Percentiles rank a stretch among this genome's conserved stretches.
Evolutionary conservation across 495 filamentous ascomycete genomes (phyloP).

Genomic region (Chaetomium fimeti): DNA sequence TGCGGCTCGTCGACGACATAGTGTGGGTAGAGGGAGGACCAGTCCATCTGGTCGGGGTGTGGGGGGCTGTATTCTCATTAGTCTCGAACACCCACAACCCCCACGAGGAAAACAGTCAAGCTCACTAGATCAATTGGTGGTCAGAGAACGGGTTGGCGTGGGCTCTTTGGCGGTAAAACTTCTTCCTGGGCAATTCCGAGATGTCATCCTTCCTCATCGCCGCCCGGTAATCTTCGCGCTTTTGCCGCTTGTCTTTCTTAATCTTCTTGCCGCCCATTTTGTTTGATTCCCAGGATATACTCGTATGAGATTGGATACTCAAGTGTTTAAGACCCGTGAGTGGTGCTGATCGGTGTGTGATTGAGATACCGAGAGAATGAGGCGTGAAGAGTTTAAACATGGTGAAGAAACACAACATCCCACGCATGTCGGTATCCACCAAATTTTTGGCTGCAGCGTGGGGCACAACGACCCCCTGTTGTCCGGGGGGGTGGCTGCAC

Average conservation of each 20-base stretch:
- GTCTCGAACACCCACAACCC: background rate
- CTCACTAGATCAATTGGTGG: constrained; percentile 80
- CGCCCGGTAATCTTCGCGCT: constrained; percentile 70
- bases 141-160: constrained; percentile 98
- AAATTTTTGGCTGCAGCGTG: constrained; percentile 1
- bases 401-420: constrained; percentile 1
- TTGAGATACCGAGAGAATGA: constrained; percentile 5
- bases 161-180: constrained; percentile 91
- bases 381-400: background rate
- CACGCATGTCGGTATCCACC: background rate
- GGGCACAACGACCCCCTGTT: background rate
- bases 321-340: background rate
- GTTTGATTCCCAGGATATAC: background rate
- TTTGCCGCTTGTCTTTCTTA: constrained; percentile 61
- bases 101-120: background rate
- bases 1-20: constrained; percentile 43
- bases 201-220: constrained; percentile 29
- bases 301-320: background rate
- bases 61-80: constrained; percentile 59
- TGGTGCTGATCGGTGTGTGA: constrained; percentile 7
- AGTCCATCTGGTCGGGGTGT: constrained; percentile 83
- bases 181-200: constrained; percentile 72
- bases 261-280: constrained; percentile 29
- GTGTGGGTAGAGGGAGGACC: constrained; percentile 79
- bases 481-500: constrained; percentile 8